A percentile compares a stretch with the other conserved stretches of the same genome.
phyloP scores from a whole-genome alignment of 768 basidiomycete genomes.

The Rhizopogon roseolus region DNA sequence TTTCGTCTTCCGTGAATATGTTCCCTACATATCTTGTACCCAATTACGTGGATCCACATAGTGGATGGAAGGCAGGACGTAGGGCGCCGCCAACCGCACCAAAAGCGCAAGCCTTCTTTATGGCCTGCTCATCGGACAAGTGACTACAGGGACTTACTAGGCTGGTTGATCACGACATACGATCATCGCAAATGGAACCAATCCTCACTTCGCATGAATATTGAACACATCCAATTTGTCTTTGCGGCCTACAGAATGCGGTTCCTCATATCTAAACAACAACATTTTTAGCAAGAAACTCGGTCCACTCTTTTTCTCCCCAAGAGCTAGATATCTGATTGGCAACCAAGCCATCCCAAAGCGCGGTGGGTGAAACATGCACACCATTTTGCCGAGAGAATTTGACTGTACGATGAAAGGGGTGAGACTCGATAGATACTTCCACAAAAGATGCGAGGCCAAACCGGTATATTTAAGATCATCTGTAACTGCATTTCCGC shows the following conservation, averaged over 20 bases:
- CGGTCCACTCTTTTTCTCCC: constrained; percentile 76
- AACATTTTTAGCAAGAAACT: constrained; percentile 64
- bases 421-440: background rate
- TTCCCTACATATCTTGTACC: too few species aligned
- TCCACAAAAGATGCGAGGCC: constrained; percentile 20
- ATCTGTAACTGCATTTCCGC: constrained; percentile 77
- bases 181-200: background rate
- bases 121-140: background rate
- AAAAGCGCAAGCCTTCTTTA: too few species aligned
- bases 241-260: too few species aligned
- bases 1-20: too few species aligned
- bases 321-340: constrained; percentile 77
- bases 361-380: constrained; percentile 82
- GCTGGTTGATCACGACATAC: background rate
- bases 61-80: too few species aligned
- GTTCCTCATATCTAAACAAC: constrained; percentile 23
- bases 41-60: too few species aligned
- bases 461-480: constrained; percentile 87
- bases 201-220: too few species aligned
- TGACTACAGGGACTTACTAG: background rate
- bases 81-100: too few species aligned
- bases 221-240: background rate
- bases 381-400: constrained; percentile 87
- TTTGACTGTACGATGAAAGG: constrained; percentile 57
- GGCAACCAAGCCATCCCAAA: constrained; percentile 74